phyloP scores from a whole-genome alignment of 306 rosid genomes.

The Vigna mungo region DNA sequence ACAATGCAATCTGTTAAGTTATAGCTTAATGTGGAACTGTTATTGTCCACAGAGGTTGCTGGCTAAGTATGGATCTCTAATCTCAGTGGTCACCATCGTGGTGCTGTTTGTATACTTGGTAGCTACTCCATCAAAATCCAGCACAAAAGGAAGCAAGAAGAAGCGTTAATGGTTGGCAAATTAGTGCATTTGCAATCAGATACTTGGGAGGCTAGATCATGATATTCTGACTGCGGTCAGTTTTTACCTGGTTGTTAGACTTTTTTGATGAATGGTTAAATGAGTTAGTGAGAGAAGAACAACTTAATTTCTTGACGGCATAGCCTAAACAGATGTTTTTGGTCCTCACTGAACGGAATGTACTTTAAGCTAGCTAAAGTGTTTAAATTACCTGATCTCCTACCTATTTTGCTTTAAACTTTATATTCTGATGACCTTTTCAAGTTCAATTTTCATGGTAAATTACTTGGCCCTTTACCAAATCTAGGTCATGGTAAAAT shows the following conservation, averaged over 20 bases:
- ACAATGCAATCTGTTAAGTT: not conserved
- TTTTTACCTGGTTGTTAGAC: slow-evolving; percentile 47
- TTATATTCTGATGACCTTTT: slow-evolving; percentile 20
- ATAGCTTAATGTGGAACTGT: slow-evolving; percentile 33
- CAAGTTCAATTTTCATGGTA: slow-evolving; percentile 18
- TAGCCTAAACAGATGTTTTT: slow-evolving; percentile 50
- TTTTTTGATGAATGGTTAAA: slow-evolving; percentile 40
- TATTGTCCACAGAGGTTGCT: slow-evolving; percentile 73
- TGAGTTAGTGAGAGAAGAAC: slow-evolving; percentile 54
- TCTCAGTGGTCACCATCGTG: slow-evolving; percentile 79
- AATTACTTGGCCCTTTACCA: slow-evolving; percentile 2
- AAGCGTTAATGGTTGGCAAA: slow-evolving; percentile 65
- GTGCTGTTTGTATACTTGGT: slow-evolving; percentile 76
- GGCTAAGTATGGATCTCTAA: slow-evolving; percentile 86
- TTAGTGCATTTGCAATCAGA: slow-evolving; percentile 37
- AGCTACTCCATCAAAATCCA: slow-evolving; percentile 80
- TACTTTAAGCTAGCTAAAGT: slow-evolving; percentile 42
- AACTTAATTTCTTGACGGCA: slow-evolving; percentile 43
- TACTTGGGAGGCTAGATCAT: slow-evolving; percentile 36
- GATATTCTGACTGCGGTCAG: slow-evolving; percentile 49
- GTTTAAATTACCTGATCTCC: slow-evolving; percentile 23
- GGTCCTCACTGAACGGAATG: slow-evolving; percentile 44
- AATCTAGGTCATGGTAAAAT: not conserved
- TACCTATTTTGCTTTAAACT: slow-evolving; percentile 25
- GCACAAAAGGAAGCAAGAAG: slow-evolving; percentile 93